Evolutionary conservation across 495 filamentous ascomycete genomes (phyloP).

Genomic region (Sordaria brevicollis): DNA sequence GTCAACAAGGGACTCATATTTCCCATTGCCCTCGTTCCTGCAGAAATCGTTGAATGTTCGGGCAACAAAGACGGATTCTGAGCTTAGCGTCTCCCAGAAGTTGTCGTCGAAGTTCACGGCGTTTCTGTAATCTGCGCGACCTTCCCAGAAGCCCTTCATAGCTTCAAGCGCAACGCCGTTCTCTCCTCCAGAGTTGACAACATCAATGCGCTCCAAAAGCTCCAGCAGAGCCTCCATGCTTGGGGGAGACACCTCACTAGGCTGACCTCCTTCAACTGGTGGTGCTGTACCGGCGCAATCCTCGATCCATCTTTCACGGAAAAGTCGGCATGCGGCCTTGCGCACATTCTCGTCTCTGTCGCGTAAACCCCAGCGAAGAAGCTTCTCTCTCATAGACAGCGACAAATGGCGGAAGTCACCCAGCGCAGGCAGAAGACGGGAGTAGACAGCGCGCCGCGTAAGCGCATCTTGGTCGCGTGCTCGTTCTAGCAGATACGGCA

Average conservation of each 20-base stretch:
- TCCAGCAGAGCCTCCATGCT: slow-evolving; percentile 72
- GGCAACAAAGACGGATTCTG: slow-evolving; percentile 78
- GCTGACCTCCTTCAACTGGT: slow-evolving; percentile 33
- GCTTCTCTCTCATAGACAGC: slow-evolving; percentile 89
- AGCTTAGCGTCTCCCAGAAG: slow-evolving; percentile 80
- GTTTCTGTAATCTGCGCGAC: slow-evolving; percentile 81
- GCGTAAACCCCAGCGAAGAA: slow-evolving; percentile 88
- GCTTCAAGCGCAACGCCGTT: slow-evolving; percentile 84
- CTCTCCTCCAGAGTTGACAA: slow-evolving; percentile 81
- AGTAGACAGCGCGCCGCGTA: slow-evolving; percentile 78
- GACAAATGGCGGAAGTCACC: slow-evolving; percentile 95
- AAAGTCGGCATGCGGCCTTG: slow-evolving; percentile 80
- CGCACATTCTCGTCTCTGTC: slow-evolving; percentile 93
- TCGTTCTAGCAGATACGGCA: slow-evolving; percentile 87
- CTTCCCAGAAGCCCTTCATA: slow-evolving; percentile 93
- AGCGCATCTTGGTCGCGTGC: slow-evolving; percentile 78
- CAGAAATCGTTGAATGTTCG: slow-evolving; percentile 93
- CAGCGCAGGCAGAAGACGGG: slow-evolving; percentile 74
- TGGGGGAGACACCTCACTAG: slow-evolving; percentile 45
- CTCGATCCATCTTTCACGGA: slow-evolving; percentile 92
- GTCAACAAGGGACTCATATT: slow-evolving; percentile 62
- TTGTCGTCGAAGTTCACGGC: slow-evolving; percentile 67
- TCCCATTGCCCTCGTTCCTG: slow-evolving; percentile 54
- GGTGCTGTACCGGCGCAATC: slow-evolving; percentile 65
- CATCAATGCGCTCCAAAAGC: slow-evolving; percentile 86